Evolutionary conservation across 202 grass and related monocot genomes (phyloP).

Genomic region (Cymbopogon flexuosus): DNA sequence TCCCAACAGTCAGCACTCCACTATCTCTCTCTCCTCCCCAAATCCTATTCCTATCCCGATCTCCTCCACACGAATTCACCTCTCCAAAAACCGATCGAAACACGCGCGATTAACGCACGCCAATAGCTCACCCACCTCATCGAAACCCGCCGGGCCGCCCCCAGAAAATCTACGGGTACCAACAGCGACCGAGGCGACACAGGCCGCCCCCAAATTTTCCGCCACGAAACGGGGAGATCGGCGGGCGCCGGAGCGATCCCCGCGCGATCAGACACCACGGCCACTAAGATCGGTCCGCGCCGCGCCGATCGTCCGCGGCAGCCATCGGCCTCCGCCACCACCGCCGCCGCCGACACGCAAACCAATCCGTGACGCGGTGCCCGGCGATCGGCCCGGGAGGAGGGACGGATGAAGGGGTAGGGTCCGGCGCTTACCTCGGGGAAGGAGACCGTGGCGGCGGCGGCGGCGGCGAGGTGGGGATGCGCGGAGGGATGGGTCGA

Average conservation of each 20-base stretch:
- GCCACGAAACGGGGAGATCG: conserved; percentile 42
- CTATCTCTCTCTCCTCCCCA: neutral
- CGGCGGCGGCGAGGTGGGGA: conserved; percentile 36
- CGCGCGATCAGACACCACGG: conserved; percentile 36
- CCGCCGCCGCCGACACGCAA: neutral
- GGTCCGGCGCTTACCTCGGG: conserved; percentile 30
- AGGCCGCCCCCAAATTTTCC: conserved; percentile 3
- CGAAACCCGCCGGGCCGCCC: neutral
- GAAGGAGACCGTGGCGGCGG: conserved; percentile 20
- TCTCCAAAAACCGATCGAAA: conserved; percentile 24
- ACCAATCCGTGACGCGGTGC: neutral
- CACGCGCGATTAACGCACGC: neutral
- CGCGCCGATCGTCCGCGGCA: conserved; percentile 35
- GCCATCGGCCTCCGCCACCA: neutral
- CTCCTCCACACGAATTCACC: conserved; percentile 1
- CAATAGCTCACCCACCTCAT: neutral
- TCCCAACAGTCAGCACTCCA: conserved; percentile 14
- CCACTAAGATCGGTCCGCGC: conserved; percentile 32
- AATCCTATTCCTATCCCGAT: conserved; percentile 38
- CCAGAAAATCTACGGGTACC: neutral
- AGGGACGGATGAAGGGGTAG: neutral
- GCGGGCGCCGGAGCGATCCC: conserved; percentile 29
- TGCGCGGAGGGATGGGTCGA: neutral
- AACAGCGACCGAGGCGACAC: neutral
- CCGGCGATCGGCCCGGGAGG: conserved; percentile 3